phyloP scores from a whole-genome alignment of 257 asterid genomes.

The Paulownia fortunei region DNA sequence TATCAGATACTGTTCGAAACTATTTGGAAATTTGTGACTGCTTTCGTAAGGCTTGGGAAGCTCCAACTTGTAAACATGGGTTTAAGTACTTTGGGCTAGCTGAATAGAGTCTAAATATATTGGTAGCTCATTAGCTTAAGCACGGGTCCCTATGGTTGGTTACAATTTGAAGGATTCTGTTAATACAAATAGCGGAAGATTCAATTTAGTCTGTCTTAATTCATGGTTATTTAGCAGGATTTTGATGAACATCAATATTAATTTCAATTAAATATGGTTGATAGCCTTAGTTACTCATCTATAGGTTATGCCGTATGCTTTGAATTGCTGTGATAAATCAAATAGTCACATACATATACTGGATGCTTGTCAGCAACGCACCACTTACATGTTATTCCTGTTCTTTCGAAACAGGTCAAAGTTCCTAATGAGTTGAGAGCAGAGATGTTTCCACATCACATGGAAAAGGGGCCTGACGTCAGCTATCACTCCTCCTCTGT shows the following conservation, averaged over 20 bases:
- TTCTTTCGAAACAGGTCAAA: slow-evolving; percentile 48
- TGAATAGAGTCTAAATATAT: neutral
- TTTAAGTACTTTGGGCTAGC: neutral
- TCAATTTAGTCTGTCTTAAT: neutral
- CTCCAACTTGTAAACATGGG: neutral
- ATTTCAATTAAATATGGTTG: neutral
- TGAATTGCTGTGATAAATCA: neutral
- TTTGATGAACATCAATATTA: neutral
- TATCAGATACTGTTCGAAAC: no score
- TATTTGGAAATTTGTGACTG: neutral
- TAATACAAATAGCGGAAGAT: neutral
- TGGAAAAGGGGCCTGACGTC: slow-evolving; percentile 42
- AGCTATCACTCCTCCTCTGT: slow-evolving; percentile 63
- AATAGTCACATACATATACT: neutral
- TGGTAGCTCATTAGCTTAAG: neutral
- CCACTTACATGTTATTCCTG: slow-evolving; percentile 12
- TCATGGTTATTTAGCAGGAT: neutral
- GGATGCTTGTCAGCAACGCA: neutral
- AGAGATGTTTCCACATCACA: slow-evolving; percentile 67
- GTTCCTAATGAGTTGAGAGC: slow-evolving; percentile 55
- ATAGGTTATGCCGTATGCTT: neutral
- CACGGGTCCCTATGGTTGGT: neutral
- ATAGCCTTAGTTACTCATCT: neutral
- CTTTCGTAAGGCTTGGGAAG: neutral
- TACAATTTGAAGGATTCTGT: neutral